Evolutionary conservation across 441 rosid species (phyloP).

Genomic region (Pelargonium citronellum): DNA sequence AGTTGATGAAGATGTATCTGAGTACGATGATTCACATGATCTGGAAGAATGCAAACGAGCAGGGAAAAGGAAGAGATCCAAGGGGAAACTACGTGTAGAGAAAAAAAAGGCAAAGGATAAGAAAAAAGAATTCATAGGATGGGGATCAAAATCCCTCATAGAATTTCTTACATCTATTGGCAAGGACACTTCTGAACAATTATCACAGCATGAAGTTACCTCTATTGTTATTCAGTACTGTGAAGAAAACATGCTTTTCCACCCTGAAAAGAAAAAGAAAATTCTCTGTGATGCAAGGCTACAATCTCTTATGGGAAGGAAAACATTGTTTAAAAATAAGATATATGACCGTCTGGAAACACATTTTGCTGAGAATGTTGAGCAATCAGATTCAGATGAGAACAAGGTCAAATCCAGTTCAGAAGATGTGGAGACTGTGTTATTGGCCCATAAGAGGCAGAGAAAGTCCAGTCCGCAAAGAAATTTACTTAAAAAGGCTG

Average conservation of each 20-base stretch:
- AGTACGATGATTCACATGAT: conserved; percentile 22
- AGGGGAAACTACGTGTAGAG: conserved; percentile 1
- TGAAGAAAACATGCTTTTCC: conserved; percentile 32
- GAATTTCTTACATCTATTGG: conserved; percentile 40
- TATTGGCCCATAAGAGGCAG: conserved; percentile 18
- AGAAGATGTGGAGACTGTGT: conserved; percentile 18
- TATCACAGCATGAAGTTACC: conserved; percentile 32
- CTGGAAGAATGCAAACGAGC: conserved; percentile 12
- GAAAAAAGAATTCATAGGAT: conserved; percentile 34
- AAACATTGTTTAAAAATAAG: conserved; percentile 27
- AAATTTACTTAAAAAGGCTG: conserved; percentile 23
- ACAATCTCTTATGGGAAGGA: conserved; percentile 35
- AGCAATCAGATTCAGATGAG: conserved; percentile 19
- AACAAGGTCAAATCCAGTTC: conserved; percentile 22
- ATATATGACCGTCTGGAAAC: conserved; percentile 34
- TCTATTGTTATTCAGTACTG: conserved; percentile 34
- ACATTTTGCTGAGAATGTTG: conserved; percentile 42
- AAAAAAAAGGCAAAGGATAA: conserved; percentile 14
- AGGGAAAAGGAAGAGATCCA: conserved; percentile 27
- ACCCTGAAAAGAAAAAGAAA: conserved; percentile 36
- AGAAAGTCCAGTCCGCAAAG: conserved; percentile 11
- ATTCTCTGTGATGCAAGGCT: conserved; percentile 42
- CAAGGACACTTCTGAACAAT: conserved; percentile 29
- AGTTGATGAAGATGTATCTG: conserved; percentile 2
- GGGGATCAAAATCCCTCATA: conserved; percentile 41